Conservation (phyloP, 352 stramenopile species). For the Pythium volutum region DNA sequence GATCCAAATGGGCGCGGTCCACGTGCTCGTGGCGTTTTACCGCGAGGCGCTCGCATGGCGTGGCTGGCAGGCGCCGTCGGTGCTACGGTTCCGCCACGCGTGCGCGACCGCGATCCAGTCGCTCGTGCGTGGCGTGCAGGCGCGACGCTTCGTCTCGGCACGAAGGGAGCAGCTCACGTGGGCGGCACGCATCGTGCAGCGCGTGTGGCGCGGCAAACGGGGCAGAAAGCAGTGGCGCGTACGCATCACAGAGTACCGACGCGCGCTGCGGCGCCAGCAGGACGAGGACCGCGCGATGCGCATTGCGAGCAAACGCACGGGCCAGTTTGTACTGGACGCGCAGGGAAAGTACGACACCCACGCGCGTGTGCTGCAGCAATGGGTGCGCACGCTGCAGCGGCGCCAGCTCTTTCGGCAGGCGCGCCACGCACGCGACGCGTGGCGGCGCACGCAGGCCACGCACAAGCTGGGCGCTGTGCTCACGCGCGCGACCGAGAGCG, state of each 20-base stretch:
- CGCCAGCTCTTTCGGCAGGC: constrained; percentile 55
- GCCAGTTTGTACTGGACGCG: constrained; percentile 53
- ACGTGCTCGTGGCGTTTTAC: constrained; percentile 48
- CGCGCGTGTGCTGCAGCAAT: constrained; percentile 53
- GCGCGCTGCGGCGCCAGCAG: constrained; percentile 46
- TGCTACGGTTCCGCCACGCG: constrained; percentile 36
- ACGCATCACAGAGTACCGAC: constrained; percentile 40
- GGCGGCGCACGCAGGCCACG: constrained; percentile 25
- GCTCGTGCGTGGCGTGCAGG: constrained; percentile 50
- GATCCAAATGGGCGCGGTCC: constrained; percentile 53
- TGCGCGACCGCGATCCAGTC: constrained; percentile 57
- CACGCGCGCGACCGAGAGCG: constrained; percentile 32
- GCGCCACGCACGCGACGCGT: constrained; percentile 22
- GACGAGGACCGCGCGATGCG: constrained; percentile 57
- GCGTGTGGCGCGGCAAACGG: constrained; percentile 56
- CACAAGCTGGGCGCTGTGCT: constrained; percentile 35
- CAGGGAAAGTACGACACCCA: constrained; percentile 33
- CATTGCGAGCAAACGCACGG: constrained; percentile 57
- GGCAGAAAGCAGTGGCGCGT: constrained; percentile 54
- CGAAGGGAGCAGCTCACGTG: constrained; percentile 28
- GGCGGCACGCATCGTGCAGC: constrained; percentile 42
- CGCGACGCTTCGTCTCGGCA: constrained; percentile 34
- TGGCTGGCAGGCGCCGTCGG: constrained; percentile 59
- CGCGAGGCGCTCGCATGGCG: constrained; percentile 39
- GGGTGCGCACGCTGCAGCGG: constrained; percentile 64